phyloP scores from a whole-genome alignment of 306 rosid species.

The Abrus precatorius region DNA sequence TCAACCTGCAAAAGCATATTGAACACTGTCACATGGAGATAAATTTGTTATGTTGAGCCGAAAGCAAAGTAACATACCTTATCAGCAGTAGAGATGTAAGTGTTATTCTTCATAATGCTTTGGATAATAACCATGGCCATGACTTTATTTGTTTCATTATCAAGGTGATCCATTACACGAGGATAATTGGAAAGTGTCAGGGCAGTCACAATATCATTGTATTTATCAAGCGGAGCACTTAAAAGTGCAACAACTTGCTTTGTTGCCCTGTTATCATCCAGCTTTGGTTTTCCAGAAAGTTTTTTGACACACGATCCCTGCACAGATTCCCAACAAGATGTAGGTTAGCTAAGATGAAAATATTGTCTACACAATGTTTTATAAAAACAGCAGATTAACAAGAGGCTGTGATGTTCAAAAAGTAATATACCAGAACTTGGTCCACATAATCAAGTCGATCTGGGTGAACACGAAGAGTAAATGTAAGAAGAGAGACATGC shows the following conservation, averaged over 20 bases:
- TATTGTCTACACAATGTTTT: conserved; percentile 34
- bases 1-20: conserved; percentile 72
- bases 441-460: conserved; percentile 98
- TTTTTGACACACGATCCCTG: conserved; percentile 97
- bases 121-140: conserved; percentile 97
- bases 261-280: conserved; percentile 89
- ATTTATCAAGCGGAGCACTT: conserved; percentile 98
- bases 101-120: conserved; percentile 92
- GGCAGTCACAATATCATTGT: conserved; percentile 90
- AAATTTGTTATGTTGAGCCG: conserved; percentile 41
- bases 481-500: conserved; percentile 93
- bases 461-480: conserved; percentile 95
- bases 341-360: conserved; percentile 41
- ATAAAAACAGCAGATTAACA: conserved; percentile 28
- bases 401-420: conserved; percentile 22
- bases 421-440: conserved; percentile 83
- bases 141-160: conserved; percentile 83
- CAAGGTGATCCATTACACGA: conserved; percentile 90
- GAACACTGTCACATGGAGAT: conserved; percentile 18
- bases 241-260: conserved; percentile 97
- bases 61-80: conserved; percentile 65
- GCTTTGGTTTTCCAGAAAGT: conserved; percentile 89
- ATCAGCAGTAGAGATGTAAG: conserved; percentile 79
- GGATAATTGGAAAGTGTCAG: conserved; percentile 93
- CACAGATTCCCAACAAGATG: conserved; percentile 37